phyloP scores from a whole-genome alignment of 164 flowering plant species.

The Tetracentron sinense region DNA sequence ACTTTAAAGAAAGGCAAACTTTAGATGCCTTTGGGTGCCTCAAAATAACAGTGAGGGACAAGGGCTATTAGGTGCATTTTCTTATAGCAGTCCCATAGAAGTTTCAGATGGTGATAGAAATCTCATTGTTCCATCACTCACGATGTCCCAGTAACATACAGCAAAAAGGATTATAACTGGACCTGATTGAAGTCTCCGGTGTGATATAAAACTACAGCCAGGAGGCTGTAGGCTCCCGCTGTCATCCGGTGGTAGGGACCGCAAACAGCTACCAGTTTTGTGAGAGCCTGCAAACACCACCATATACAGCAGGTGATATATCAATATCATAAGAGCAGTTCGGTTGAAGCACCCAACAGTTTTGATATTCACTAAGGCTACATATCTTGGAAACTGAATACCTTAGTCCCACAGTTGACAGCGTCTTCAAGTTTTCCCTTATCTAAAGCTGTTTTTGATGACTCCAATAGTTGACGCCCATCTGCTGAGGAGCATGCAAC shows the following conservation, averaged over 20 bases:
- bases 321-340: background rate
- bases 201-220: slow-evolving; percentile 95
- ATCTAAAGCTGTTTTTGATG: too few relatives aligned
- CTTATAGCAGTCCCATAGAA: too few relatives aligned
- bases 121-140: background rate
- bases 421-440: too few relatives aligned
- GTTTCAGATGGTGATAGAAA: background rate
- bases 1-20: background rate
- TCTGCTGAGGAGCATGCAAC: slow-evolving; percentile 99
- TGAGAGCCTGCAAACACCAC: slow-evolving; percentile 62
- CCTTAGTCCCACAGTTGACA: slow-evolving; percentile 94
- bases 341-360: background rate
- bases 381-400: slow-evolving; percentile 17
- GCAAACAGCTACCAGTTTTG: slow-evolving; percentile 93
- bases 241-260: slow-evolving; percentile 99
- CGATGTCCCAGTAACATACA: background rate
- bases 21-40: background rate
- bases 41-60: too few relatives aligned
- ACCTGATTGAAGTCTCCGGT: slow-evolving; percentile 99
- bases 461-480: slow-evolving; percentile 93
- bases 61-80: too few relatives aligned
- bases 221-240: slow-evolving; percentile 98
- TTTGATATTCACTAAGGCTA: background rate
- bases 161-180: background rate
- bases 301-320: background rate